phyloP scores from a whole-genome alignment of 2,329 filamentous ascomycete genomes.

The Tolypocladium inflatum region DNA sequence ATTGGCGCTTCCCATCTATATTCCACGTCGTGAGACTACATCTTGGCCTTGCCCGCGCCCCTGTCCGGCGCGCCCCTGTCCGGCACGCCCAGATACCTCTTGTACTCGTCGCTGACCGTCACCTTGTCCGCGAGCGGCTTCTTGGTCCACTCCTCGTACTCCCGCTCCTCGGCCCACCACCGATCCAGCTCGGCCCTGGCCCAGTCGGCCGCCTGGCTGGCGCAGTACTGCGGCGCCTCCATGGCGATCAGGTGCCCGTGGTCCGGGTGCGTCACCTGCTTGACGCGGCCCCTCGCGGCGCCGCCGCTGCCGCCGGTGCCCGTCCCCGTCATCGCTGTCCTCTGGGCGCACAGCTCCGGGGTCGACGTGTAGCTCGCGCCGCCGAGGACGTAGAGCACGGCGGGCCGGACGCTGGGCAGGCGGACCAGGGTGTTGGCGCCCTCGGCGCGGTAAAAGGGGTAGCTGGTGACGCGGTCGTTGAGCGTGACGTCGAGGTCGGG shows the following conservation, averaged over 20 bases:
- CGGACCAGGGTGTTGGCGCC: conserved; percentile 43
- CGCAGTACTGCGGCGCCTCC: conserved; percentile 62
- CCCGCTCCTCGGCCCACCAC: conserved; percentile 48
- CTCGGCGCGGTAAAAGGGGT: conserved; percentile 61
- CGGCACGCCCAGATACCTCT: conserved; percentile 37
- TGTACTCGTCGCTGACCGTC: conserved; percentile 39
- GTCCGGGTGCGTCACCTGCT: conserved; percentile 51
- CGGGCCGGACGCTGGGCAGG: conserved; percentile 53
- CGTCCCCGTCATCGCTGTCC: conserved; percentile 53
- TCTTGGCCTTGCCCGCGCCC: conserved; percentile 8
- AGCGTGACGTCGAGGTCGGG: conserved; percentile 36
- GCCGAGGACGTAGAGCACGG: conserved; percentile 62
- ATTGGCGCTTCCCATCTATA: no score
- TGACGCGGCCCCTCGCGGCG: conserved; percentile 54
- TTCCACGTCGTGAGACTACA: no score
- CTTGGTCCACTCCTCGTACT: conserved; percentile 46
- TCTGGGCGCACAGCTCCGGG: conserved; percentile 40
- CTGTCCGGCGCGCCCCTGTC: conserved; percentile 14
- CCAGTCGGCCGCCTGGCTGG: conserved; percentile 48
- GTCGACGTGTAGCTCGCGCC: conserved; percentile 45
- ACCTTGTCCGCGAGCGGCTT: conserved; percentile 43
- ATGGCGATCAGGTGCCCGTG: conserved; percentile 77
- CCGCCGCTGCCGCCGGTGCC: conserved; percentile 62
- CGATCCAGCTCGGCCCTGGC: conserved; percentile 43
- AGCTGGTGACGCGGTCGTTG: conserved; percentile 23